These are phyloP conservation scores for Alternaria tenuissima DNA, from an alignment of 2,329 filamentous ascomycete genomes.

Conservation along the genomic window DNA sequence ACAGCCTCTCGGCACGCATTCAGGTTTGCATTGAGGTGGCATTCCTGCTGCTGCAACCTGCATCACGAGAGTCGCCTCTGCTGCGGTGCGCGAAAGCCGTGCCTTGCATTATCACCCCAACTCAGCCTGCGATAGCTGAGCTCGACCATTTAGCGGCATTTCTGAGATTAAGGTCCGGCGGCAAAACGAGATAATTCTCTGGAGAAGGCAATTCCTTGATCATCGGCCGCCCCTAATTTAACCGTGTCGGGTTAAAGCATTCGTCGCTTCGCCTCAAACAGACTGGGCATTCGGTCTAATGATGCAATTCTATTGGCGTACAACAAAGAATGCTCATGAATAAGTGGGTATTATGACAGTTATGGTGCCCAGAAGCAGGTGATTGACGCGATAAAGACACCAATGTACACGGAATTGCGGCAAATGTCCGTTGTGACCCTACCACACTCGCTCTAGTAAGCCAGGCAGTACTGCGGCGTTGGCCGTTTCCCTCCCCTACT, in stretches of 20 bases:
- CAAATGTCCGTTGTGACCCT: constrained; percentile 21
- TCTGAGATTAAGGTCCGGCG: constrained; percentile 28
- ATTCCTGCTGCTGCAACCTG: constrained; percentile 29
- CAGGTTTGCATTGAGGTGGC: constrained; percentile 24
- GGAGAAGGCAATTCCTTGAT: constrained; percentile 22
- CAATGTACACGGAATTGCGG: constrained; percentile 22
- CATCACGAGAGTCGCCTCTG: constrained; percentile 38
- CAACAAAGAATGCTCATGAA: constrained; percentile 3
- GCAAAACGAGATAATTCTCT: constrained; percentile 32
- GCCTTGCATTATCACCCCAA: constrained; percentile 35
- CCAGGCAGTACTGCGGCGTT: constrained; percentile 37
- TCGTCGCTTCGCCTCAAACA: constrained; percentile 18
- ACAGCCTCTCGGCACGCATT: constrained; percentile 9
- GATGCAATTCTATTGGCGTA: constrained; percentile 24
- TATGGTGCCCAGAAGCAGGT: constrained; percentile 13
- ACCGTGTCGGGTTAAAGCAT: constrained; percentile 23
- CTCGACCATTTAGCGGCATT: constrained; percentile 35
- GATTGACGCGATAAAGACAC: constrained; percentile 21
- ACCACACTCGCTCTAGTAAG: constrained; percentile 25
- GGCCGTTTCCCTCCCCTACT: constrained; percentile 23
- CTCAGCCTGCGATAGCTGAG: constrained; percentile 26
- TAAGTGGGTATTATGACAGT: constrained; percentile 21
- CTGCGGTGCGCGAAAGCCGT: constrained; percentile 39
- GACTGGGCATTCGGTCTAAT: constrained; percentile 11
- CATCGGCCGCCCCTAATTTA: constrained; percentile 29